Conservation (phyloP, 345 rosid genomes). For the Populus pruinosa region DNA sequence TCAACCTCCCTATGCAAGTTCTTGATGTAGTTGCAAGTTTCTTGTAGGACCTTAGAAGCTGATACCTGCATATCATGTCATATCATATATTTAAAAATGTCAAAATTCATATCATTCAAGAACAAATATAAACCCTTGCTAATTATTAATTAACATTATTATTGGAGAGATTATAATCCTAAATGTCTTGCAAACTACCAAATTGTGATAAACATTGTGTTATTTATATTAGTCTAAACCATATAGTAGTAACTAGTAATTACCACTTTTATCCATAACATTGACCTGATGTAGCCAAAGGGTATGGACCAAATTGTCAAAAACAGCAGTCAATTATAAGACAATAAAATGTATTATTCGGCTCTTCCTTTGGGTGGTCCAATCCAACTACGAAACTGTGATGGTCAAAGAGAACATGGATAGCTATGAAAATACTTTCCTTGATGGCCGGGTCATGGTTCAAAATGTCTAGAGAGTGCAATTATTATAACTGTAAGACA, state of each 20-base stretch:
- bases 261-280: not conserved
- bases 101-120: not conserved
- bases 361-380: slow-evolving; percentile 12
- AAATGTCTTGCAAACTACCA: not conserved
- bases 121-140: not conserved
- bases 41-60: slow-evolving; percentile 86
- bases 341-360: not conserved
- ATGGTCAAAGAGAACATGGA: slow-evolving; percentile 24
- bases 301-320: not conserved
- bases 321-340: not conserved
- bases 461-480: not conserved
- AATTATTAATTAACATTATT: not conserved
- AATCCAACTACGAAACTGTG: slow-evolving; percentile 22
- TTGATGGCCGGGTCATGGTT: slow-evolving; percentile 20
- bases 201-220: not conserved
- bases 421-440: slow-evolving; percentile 13
- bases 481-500: not conserved
- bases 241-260: too few species aligned
- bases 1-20: slow-evolving; percentile 84
- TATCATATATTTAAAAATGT: not conserved
- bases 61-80: slow-evolving; percentile 47
- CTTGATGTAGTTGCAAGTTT: slow-evolving; percentile 91
- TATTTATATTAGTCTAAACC: not conserved
- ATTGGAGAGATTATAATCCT: not conserved
- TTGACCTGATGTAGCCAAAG: not conserved